A percentile compares a stretch with the other conserved stretches of the same genome.
Conservation (phyloP, 805 yeast genomes). For the Cyberlindnera galapagoensis region DNA sequence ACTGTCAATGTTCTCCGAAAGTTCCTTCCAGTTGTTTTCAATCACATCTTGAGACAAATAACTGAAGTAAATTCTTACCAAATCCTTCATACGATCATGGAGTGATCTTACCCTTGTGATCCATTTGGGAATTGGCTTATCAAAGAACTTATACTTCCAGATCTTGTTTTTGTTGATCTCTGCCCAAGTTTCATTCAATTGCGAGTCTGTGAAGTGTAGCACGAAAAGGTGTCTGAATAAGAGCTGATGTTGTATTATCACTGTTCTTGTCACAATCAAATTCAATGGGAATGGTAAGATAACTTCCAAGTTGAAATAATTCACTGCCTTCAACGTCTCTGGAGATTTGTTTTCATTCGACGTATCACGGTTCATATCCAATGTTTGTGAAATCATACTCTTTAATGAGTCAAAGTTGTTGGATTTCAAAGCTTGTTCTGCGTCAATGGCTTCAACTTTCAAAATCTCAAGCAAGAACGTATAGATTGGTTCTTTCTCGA, state of each 20-base stretch:
- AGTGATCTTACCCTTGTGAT: slow-evolving; percentile 46
- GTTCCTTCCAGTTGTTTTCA: slow-evolving; percentile 43
- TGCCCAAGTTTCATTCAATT: slow-evolving; percentile 63
- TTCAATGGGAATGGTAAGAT: slow-evolving; percentile 85
- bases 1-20: slow-evolving; percentile 26
- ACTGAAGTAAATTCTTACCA: slow-evolving; percentile 46
- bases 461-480: slow-evolving; percentile 43
- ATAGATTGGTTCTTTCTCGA: slow-evolving; percentile 36
- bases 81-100: slow-evolving; percentile 45
- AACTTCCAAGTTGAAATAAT: slow-evolving; percentile 48
- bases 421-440: slow-evolving; percentile 42
- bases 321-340: slow-evolving; percentile 36
- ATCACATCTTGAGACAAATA: slow-evolving; percentile 56
- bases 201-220: slow-evolving; percentile 54
- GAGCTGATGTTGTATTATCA: slow-evolving; percentile 71
- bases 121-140: slow-evolving; percentile 42
- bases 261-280: slow-evolving; percentile 62
- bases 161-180: slow-evolving; percentile 57
- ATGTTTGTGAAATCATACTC: slow-evolving; percentile 36
- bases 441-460: slow-evolving; percentile 48
- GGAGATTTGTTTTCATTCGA: slow-evolving; percentile 18
- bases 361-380: slow-evolving; percentile 19
- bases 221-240: slow-evolving; percentile 65
- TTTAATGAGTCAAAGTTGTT: slow-evolving; percentile 38
- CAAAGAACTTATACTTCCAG: slow-evolving; percentile 53